A percentile compares a stretch with the other conserved stretches of the same genome.
phyloP scores from a whole-genome alignment of 257 asterid species.

The Scutellaria baicalensis region DNA sequence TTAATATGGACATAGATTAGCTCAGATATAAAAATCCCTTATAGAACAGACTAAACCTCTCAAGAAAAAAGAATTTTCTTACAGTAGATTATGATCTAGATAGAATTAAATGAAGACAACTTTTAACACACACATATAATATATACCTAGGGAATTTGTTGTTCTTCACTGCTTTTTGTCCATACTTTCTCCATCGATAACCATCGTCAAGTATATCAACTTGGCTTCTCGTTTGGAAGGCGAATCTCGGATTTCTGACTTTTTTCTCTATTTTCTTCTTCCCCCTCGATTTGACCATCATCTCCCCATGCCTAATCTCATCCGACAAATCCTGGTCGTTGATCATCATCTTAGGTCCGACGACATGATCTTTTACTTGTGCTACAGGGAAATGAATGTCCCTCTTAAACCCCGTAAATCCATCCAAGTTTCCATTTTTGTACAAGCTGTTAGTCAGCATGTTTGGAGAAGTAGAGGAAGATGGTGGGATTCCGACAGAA shows the following conservation, averaged over 20 bases:
- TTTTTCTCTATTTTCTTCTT: slow-evolving; percentile 35
- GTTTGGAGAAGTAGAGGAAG: slow-evolving; percentile 8
- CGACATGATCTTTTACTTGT: neutral
- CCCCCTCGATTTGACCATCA: no score
- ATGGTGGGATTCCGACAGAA: neutral
- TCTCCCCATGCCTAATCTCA: neutral
- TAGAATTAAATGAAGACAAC: no score
- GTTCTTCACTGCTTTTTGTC: slow-evolving; percentile 64
- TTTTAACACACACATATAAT: neutral
- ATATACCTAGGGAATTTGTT: slow-evolving; percentile 55
- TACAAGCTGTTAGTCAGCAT: neutral
- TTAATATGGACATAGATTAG: no score
- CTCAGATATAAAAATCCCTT: neutral
- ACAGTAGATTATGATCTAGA: no score
- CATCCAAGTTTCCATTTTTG: slow-evolving; percentile 3
- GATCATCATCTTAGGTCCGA: neutral
- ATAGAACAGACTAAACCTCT: neutral
- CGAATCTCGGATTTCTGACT: slow-evolving; percentile 34
- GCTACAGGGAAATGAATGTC: neutral
- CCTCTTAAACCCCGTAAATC: slow-evolving; percentile 15
- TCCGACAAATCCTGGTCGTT: neutral
- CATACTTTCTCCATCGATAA: slow-evolving; percentile 68
- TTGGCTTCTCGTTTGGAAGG: slow-evolving; percentile 56
- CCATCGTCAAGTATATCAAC: slow-evolving; percentile 73
- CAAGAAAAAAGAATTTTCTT: no score